Evolutionary conservation across 2,329 filamentous ascomycete genomes (phyloP).

Genomic region (Microcyclospora pomicola): DNA sequence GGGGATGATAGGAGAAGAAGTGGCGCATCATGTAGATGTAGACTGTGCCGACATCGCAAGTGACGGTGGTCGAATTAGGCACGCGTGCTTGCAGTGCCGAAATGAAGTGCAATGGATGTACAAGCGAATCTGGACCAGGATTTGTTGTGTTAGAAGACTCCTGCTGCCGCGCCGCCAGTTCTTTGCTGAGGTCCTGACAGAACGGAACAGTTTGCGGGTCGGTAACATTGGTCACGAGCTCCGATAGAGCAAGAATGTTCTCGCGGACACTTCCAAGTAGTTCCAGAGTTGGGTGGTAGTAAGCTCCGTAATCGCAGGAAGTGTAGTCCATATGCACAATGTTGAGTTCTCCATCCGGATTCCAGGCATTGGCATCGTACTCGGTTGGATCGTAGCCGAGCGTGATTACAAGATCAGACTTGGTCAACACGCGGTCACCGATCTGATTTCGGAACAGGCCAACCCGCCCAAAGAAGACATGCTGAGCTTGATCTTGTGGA

Average conservation of each 20-base stretch:
- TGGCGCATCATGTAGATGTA: conserved; percentile 37
- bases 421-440: conserved; percentile 31
- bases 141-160: conserved; percentile 9
- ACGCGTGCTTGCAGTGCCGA: conserved; percentile 29
- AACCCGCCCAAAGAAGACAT: conserved; percentile 35
- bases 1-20: conserved; percentile 33
- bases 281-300: conserved; percentile 30
- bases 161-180: conserved; percentile 25
- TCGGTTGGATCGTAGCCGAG: conserved; percentile 37
- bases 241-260: conserved; percentile 26
- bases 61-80: conserved; percentile 29
- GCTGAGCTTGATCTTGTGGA: conserved; percentile 27
- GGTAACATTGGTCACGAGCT: conserved; percentile 21
- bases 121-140: conserved; percentile 17
- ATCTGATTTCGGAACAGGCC: conserved; percentile 38
- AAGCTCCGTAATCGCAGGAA: conserved; percentile 27
- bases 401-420: conserved; percentile 32
- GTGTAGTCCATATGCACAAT: conserved; percentile 34
- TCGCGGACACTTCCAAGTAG: conserved; percentile 31
- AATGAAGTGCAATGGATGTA: conserved; percentile 36
- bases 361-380: conserved; percentile 35
- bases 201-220: conserved; percentile 25
- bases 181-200: conserved; percentile 22
- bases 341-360: conserved; percentile 24
- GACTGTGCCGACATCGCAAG: conserved; percentile 34